Conservation (phyloP, 371 early-diverging fungal species). For the Saksenaea oblongispora region DNA sequence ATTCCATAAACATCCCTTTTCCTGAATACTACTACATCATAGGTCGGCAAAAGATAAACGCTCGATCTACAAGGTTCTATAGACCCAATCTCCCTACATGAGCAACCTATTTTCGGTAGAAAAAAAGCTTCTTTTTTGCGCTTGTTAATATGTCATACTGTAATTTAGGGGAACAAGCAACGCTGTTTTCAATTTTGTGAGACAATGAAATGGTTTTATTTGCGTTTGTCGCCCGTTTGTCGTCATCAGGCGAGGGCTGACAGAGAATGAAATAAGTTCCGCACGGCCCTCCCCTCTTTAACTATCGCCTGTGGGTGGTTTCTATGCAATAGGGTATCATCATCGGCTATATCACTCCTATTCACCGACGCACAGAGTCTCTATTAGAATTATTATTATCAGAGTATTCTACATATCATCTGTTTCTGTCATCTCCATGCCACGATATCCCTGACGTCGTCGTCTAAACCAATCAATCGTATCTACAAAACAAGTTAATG, state of each 20-base stretch:
- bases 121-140: neutral
- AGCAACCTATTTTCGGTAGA: neutral
- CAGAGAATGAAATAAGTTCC: neutral
- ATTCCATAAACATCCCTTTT: neutral
- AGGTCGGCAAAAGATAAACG: neutral
- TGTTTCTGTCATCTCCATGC: slow-evolving; percentile 44
- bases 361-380: neutral
- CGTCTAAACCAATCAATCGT: slow-evolving; percentile 18
- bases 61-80: neutral
- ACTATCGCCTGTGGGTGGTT: neutral
- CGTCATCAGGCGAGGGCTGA: neutral
- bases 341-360: neutral
- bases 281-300: neutral
- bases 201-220: neutral
- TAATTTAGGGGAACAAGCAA: neutral
- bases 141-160: neutral
- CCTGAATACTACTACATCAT: neutral
- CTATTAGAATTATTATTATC: neutral
- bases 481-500: slow-evolving; percentile 12
- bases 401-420: slow-evolving; percentile 13
- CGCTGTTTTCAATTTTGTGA: neutral
- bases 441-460: slow-evolving; percentile 37
- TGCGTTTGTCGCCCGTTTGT: neutral
- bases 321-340: neutral
- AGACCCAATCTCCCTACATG: neutral